Evolutionary conservation across 768 basidiomycete genomes (phyloP), one percentile per base, ranked within the genome.

Genomic region (Kwoniella sp.): DNA sequence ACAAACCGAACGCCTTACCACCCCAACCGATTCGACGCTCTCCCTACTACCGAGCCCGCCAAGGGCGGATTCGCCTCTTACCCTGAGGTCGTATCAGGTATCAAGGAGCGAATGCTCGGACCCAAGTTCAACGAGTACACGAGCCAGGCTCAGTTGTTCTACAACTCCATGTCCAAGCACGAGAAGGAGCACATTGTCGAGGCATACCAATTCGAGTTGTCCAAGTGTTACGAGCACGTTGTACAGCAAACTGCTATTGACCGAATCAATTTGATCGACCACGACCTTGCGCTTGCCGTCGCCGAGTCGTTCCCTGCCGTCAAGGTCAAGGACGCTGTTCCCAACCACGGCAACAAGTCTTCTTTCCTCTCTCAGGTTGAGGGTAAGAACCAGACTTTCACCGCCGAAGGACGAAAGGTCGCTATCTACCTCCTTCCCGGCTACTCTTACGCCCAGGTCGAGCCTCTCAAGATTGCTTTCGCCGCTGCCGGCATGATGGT

Each of bases 201-300:
- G 3, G 91, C 90, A 4, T 83, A 90, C 62, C 85, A 86, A 13
- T 94, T 95, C 77, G 92, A 93, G 80, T 83, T 95, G 33, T 87
- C 86, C 61, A 90, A 92, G 73, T 90, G 88, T 79, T 88, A 90
- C 55, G 90, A 92, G 69, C 84, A 85, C 0, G 79, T 82, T 1
- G 88, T 94, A 0, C 88, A 88, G 78, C 81, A 86, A 74, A 83
- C 82, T 1, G 89, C 90, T 77, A 86, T 88, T 58, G 82, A 85
- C 46, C 74, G 88, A 17, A 84, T 90, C 68, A 88, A 87, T 77
- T 82, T 88, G 72, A 85, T 95, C 72, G 87, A 91, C 79, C 82
- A 86, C 71, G 84, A 88, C 10, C 84, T 94, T 47, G 90, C 91
- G 0, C 83, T 85, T 62, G 76, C 82, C 17, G 87, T 93, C 21